Evolutionary conservation across 2,329 filamentous ascomycete genomes (phyloP).

Genomic region (Cladophialophora chaetospira): DNA sequence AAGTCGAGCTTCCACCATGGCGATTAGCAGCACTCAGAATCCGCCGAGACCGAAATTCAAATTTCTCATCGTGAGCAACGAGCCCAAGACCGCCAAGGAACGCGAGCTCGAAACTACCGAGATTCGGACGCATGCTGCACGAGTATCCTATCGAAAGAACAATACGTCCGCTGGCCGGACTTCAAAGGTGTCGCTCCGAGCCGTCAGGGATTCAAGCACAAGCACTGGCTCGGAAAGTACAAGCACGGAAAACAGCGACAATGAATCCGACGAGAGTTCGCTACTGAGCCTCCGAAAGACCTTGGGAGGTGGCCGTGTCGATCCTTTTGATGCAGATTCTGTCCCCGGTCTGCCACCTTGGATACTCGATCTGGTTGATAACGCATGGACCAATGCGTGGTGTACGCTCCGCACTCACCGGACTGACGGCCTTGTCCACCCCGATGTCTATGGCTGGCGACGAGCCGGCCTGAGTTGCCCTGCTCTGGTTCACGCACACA

Average conservation of each 20-base stretch:
- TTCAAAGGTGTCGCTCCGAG: background rate
- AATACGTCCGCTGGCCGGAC: background rate
- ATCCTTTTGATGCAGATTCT: background rate
- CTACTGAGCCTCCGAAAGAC: background rate
- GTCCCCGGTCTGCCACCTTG: background rate
- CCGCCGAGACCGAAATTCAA: background rate
- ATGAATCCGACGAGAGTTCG: background rate
- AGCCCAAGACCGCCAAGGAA: background rate
- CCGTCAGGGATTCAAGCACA: background rate
- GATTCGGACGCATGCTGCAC: constrained; percentile 5
- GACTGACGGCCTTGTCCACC: background rate
- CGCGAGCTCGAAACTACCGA: background rate
- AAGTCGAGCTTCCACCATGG: background rate
- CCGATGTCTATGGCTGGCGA: constrained; percentile 4
- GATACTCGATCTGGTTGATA: background rate
- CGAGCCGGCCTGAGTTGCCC: background rate
- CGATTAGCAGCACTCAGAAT: background rate
- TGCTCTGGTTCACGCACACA: constrained; percentile 1
- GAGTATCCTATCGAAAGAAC: constrained; percentile 1
- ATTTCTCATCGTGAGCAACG: background rate
- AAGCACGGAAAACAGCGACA: background rate
- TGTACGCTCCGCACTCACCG: background rate
- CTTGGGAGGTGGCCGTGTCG: background rate
- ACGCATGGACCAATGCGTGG: constrained; percentile 7
- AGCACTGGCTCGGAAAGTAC: background rate